Conservation (phyloP, 805 yeast species). For the Wickerhamomyces chaumierensis region DNA sequence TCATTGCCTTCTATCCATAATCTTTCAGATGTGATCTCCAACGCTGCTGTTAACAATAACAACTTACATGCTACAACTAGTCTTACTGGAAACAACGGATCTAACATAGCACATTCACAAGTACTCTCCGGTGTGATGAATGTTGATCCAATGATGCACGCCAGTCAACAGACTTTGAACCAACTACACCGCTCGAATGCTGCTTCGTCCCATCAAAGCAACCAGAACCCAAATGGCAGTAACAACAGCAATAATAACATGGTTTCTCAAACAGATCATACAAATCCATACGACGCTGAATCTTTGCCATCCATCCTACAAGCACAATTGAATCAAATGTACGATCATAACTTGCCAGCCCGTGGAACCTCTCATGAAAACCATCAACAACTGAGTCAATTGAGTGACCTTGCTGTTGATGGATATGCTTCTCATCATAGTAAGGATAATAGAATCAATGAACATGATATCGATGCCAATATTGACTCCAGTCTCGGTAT, state of each 20-base stretch:
- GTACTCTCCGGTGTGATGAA: constrained; percentile 6
- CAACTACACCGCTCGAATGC: no score
- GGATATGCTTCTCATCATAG: background rate
- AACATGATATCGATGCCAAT: background rate
- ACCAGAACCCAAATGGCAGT: constrained; percentile 5
- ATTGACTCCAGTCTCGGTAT: background rate
- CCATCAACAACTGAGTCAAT: background rate
- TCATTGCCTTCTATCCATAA: no score
- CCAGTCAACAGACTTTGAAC: background rate
- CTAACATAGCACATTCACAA: constrained; percentile 5
- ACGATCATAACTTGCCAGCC: background rate
- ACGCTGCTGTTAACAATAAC: no score
- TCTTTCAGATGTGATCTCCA: no score
- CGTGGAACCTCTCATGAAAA: background rate
- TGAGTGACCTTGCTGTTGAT: background rate
- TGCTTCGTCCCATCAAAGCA: constrained; percentile 1
- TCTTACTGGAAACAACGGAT: background rate
- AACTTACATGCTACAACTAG: no score
- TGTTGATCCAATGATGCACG: constrained; percentile 4
- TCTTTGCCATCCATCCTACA: constrained; percentile 13
- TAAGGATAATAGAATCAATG: background rate
- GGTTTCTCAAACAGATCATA: constrained; percentile 1
- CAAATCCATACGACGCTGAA: constrained; percentile 6
- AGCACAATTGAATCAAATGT: constrained; percentile 13
- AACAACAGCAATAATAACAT: constrained; percentile 2